Percentiles rank a stretch among this genome's conserved stretches.
Conservation (phyloP, 2,329 filamentous ascomycete genomes). For the Bertia moriformis region DNA sequence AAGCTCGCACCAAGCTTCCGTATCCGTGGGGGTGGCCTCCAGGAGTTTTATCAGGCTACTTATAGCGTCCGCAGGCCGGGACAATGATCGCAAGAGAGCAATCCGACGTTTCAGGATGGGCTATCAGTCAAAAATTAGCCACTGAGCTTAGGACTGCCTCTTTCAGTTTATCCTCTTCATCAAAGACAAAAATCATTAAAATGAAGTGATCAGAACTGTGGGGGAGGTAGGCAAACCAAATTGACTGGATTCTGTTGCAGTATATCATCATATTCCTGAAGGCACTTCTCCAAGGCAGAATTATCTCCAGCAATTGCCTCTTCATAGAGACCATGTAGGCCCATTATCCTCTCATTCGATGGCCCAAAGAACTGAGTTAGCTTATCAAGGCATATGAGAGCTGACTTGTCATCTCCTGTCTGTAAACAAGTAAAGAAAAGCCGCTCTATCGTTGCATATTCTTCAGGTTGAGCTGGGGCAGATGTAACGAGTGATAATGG, state of each 20-base stretch:
- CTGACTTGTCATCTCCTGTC: slow-evolving; percentile 42
- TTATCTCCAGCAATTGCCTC: slow-evolving; percentile 39
- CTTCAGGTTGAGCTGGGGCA: slow-evolving; percentile 33
- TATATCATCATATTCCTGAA: slow-evolving; percentile 37
- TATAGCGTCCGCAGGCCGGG: slow-evolving; percentile 34
- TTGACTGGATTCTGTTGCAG: slow-evolving; percentile 39
- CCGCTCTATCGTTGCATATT: slow-evolving; percentile 43
- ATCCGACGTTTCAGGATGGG: slow-evolving; percentile 41
- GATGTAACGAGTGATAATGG: slow-evolving; percentile 26
- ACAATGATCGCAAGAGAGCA: slow-evolving; percentile 37
- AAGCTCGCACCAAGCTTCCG: slow-evolving; percentile 50
- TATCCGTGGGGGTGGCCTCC: slow-evolving; percentile 44
- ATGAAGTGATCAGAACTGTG: background rate
- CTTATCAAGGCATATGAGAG: slow-evolving; percentile 34
- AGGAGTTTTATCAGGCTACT: slow-evolving; percentile 36
- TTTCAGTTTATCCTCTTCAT: too few relatives aligned
- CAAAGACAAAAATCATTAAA: too few relatives aligned
- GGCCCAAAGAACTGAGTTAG: slow-evolving; percentile 41
- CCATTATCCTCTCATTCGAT: slow-evolving; percentile 44
- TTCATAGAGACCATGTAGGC: slow-evolving; percentile 41
- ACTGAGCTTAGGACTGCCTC: too few relatives aligned
- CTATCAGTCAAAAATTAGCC: slow-evolving; percentile 14
- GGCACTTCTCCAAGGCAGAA: slow-evolving; percentile 30
- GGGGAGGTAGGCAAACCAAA: too few relatives aligned
- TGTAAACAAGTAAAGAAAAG: slow-evolving; percentile 41